These are phyloP conservation scores for Ceratobasidium sp. DNA, from an alignment of 1,284 basidiomycete genomes.

Conservation along the genomic window DNA sequence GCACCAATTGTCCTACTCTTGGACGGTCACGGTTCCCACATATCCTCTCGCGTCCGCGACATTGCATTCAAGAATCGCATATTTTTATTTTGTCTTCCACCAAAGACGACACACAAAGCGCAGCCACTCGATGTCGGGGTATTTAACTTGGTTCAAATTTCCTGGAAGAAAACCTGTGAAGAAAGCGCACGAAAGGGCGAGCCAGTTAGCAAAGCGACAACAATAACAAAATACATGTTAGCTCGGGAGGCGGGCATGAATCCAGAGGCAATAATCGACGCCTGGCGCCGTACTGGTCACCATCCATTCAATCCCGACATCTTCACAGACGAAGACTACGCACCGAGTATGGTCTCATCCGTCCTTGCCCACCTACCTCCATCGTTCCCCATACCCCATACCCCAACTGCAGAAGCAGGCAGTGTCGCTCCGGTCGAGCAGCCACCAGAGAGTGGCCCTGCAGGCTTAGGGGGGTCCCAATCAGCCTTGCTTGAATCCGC, in stretches of 20 bases:
- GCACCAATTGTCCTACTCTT: constrained; percentile 59
- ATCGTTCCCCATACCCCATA: background rate
- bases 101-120: constrained; percentile 48
- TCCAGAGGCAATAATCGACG: background rate
- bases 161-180: constrained; percentile 13
- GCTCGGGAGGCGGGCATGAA: constrained; percentile 7
- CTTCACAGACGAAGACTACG: constrained; percentile 18
- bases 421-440: too few relatives aligned
- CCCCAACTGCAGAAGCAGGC: too few relatives aligned
- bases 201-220: constrained; percentile 8
- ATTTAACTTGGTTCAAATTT: constrained; percentile 40
- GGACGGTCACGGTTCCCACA: constrained; percentile 62
- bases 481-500: too few relatives aligned
- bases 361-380: constrained; percentile 6
- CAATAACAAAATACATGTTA: constrained; percentile 11
- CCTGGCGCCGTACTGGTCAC: constrained; percentile 20
- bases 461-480: too few relatives aligned
- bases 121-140: constrained; percentile 50
- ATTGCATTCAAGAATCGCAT: constrained; percentile 54
- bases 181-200: background rate
- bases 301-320: constrained; percentile 16
- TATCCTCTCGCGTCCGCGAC: constrained; percentile 49
- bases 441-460: too few relatives aligned
- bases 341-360: constrained; percentile 27
- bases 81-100: constrained; percentile 52